phyloP scores from a whole-genome alignment of 2,329 filamentous ascomycete species.

The Xylariaceae sp. region DNA sequence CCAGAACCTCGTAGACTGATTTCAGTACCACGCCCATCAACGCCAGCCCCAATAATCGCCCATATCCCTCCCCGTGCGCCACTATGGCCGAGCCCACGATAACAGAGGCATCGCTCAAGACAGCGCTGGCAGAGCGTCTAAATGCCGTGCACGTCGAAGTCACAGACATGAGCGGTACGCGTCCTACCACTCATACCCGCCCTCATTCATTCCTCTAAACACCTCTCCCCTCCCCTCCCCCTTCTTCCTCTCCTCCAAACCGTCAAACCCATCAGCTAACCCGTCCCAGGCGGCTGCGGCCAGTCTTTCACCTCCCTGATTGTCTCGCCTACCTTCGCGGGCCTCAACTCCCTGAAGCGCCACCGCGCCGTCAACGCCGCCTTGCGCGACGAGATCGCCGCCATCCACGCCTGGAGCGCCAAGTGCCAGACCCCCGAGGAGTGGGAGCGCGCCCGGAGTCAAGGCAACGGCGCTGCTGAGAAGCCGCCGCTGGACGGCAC shows the following conservation, averaged over 20 bases:
- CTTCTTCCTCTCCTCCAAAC: slow-evolving; percentile 2
- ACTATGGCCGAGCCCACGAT: slow-evolving; percentile 56
- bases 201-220: slow-evolving; percentile 3
- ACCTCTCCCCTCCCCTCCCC: slow-evolving; percentile 9
- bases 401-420: slow-evolving; percentile 91
- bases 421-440: slow-evolving; percentile 91
- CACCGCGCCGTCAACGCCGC: slow-evolving; percentile 82
- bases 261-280: neutral
- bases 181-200: slow-evolving; percentile 9
- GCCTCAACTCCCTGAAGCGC: slow-evolving; percentile 73
- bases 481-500: slow-evolving; percentile 41
- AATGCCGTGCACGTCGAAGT: slow-evolving; percentile 79
- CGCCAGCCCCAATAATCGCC: too few relatives aligned
- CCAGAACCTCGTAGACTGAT: too few relatives aligned
- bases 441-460: slow-evolving; percentile 63
- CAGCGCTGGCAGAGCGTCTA: slow-evolving; percentile 65
- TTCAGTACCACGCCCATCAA: too few relatives aligned
- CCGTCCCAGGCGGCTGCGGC: slow-evolving; percentile 52
- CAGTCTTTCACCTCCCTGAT: slow-evolving; percentile 57
- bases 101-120: slow-evolving; percentile 67
- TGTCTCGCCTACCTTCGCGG: slow-evolving; percentile 63
- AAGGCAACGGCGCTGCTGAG: slow-evolving; percentile 7
- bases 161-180: slow-evolving; percentile 81
- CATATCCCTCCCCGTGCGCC: too few relatives aligned
- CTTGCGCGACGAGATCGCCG: slow-evolving; percentile 81